phyloP scores from a whole-genome alignment of 345 rosid genomes.

The Eucalyptus fibrosa region DNA sequence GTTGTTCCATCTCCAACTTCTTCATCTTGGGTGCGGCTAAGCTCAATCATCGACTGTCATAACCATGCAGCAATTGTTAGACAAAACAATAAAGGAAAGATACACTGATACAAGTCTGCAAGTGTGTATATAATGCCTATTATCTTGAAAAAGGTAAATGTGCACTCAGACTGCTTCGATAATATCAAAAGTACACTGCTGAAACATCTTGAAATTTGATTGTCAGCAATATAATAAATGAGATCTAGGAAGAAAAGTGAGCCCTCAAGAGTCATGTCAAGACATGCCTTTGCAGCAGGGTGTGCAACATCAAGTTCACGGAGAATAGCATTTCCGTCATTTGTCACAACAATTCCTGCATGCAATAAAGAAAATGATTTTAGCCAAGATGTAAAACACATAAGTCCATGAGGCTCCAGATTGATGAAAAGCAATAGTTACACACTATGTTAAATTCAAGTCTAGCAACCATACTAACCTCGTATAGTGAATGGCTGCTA shows the following conservation, averaged over 20 bases:
- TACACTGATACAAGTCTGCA: background rate
- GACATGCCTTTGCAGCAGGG: constrained; percentile 84
- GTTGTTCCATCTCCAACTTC: constrained; percentile 99
- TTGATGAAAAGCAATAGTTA: background rate
- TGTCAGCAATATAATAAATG: background rate
- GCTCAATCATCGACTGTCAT: constrained; percentile 88
- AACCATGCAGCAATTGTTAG: background rate
- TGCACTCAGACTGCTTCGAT: background rate
- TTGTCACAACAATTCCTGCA: constrained; percentile 85
- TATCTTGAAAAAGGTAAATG: background rate
- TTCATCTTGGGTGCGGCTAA: constrained; percentile 95
- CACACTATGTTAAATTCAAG: background rate
- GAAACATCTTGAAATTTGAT: background rate
- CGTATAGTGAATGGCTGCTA: background rate
- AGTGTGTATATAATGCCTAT: background rate
- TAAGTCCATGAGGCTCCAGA: background rate
- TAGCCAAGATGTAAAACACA: background rate
- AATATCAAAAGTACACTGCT: background rate
- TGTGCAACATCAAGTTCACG: constrained; percentile 91
- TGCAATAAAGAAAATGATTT: background rate
- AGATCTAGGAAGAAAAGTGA: background rate
- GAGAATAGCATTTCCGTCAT: constrained; percentile 92
- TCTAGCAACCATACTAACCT: background rate
- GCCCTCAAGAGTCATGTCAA: background rate
- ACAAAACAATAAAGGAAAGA: background rate